Evolutionary conservation across 345 rosid species (phyloP).

Genomic region (Corchorus capsularis): DNA sequence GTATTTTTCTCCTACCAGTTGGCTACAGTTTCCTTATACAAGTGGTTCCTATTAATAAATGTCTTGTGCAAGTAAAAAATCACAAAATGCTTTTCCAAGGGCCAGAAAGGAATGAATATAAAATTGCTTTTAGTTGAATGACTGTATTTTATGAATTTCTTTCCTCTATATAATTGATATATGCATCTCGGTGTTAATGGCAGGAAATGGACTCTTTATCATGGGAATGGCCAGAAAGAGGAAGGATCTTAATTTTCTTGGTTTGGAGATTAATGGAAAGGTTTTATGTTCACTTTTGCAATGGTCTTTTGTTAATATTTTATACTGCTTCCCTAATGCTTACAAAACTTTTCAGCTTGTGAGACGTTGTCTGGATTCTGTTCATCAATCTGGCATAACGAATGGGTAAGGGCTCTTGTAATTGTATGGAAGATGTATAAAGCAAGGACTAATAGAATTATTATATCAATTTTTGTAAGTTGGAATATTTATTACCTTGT

Average conservation of each 20-base stretch:
- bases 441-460: constrained; percentile 2
- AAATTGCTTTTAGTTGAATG: constrained; percentile 7
- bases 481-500: background rate
- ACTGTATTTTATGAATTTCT: background rate
- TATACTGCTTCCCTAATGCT: background rate
- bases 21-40: constrained; percentile 10
- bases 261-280: constrained; percentile 65
- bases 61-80: background rate
- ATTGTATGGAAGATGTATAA: background rate
- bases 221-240: constrained; percentile 59
- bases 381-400: constrained; percentile 41
- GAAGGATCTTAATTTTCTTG: constrained; percentile 64
- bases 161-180: background rate
- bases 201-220: constrained; percentile 67
- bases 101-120: background rate
- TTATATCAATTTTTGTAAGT: background rate
- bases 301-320: background rate
- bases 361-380: constrained; percentile 40
- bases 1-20: constrained; percentile 29
- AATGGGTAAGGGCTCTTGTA: constrained; percentile 48
- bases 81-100: background rate
- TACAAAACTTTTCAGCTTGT: constrained; percentile 49
- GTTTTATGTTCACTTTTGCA: constrained; percentile 29
- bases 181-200: constrained; percentile 17
- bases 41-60: background rate